Conservation (phyloP, 1,139 yeast species). For the Nakaseomyces kungkrabaensis region DNA sequence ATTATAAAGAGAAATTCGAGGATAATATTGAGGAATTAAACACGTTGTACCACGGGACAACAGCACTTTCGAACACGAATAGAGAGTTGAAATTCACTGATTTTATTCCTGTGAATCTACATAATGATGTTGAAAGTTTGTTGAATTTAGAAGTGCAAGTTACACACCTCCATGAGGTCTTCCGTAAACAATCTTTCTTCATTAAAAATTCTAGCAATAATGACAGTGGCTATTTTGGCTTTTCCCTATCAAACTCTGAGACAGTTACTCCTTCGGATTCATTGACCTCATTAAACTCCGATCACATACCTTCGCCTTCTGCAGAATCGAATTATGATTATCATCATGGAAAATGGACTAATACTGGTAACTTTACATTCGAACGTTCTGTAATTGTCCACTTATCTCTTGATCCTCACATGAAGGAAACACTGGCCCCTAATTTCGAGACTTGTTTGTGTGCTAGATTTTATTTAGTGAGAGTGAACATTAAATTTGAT, state of each 20-base stretch:
- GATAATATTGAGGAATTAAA: conserved; percentile 11
- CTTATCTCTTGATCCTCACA: conserved; percentile 24
- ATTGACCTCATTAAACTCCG: conserved; percentile 9
- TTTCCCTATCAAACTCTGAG: background rate
- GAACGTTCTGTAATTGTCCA: conserved; percentile 19
- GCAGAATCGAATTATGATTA: background rate
- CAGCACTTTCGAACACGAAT: conserved; percentile 7
- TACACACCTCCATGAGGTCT: conserved; percentile 12
- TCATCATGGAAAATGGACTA: background rate
- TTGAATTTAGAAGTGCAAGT: conserved; percentile 15
- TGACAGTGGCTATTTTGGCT: background rate
- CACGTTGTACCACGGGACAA: conserved; percentile 10
- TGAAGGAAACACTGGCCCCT: conserved; percentile 41
- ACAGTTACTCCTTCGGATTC: background rate
- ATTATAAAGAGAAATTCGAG: conserved; percentile 11
- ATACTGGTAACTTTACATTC: conserved; percentile 8
- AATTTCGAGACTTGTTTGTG: conserved; percentile 48
- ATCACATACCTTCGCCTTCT: background rate
- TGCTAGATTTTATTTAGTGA: conserved; percentile 41
- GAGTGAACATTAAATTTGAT: conserved; percentile 29
- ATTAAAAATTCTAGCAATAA: background rate
- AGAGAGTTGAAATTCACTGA: conserved; percentile 16
- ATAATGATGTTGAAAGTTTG: conserved; percentile 19
- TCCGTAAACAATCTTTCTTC: conserved; percentile 15
- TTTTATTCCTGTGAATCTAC: conserved; percentile 15